A percentile compares a stretch with the other conserved stretches of the same genome.
Conservation (phyloP, 345 rosid species). For the Salix dunnii region DNA sequence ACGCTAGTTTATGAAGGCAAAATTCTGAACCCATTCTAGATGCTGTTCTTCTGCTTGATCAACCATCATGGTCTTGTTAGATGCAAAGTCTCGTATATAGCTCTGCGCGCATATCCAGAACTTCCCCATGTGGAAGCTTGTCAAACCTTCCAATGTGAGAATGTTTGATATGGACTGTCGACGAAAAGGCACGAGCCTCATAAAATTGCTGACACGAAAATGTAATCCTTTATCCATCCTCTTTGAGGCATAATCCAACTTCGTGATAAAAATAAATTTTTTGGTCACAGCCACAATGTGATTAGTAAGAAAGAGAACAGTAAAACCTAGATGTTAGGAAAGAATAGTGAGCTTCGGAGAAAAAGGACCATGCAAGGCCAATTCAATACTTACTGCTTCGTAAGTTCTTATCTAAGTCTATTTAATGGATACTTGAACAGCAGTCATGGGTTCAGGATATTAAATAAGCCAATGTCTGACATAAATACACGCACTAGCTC, state of each 20-base stretch:
- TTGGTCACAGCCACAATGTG: not conserved
- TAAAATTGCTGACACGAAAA: too few relatives aligned
- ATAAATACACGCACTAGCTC: constrained; percentile 37
- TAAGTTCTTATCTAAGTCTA: constrained; percentile 24
- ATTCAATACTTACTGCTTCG: constrained; percentile 26
- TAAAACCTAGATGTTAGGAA: not conserved
- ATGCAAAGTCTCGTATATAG: not conserved
- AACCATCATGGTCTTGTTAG: not conserved
- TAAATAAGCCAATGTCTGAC: constrained; percentile 28
- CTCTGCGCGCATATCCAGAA: not conserved
- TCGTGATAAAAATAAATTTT: not conserved
- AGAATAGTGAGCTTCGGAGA: not conserved
- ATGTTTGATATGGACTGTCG: not conserved
- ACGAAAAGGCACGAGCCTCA: too few relatives aligned
- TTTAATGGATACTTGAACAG: constrained; percentile 15
- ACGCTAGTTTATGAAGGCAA: not conserved
- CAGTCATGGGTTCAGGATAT: constrained; percentile 25
- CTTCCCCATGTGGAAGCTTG: not conserved
- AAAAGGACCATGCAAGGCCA: constrained; percentile 10
- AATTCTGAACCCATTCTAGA: not conserved
- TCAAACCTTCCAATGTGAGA: not conserved
- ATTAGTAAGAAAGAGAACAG: not conserved
- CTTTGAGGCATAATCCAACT: not conserved
- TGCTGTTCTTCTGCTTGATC: not conserved
- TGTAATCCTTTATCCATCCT: not conserved